Conservation (phyloP, 2,329 filamentous ascomycete species). For the Fusarium cyanostomum region DNA sequence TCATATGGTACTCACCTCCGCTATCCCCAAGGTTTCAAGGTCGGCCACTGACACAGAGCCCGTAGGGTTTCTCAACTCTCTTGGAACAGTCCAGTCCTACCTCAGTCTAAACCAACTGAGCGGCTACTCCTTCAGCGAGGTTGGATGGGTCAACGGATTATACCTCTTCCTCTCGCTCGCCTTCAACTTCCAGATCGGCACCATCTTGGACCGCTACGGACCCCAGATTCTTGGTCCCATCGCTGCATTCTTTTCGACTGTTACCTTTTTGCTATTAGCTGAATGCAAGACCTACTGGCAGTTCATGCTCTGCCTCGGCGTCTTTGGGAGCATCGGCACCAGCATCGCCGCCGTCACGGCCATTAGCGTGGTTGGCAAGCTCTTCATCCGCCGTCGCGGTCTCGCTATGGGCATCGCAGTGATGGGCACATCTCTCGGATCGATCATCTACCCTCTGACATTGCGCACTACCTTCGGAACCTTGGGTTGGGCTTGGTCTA, state of each 20-base stretch:
- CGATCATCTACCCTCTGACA: slow-evolving; percentile 46
- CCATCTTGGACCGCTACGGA: slow-evolving; percentile 57
- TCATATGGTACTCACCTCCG: slow-evolving; percentile 17
- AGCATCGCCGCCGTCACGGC: slow-evolving; percentile 49
- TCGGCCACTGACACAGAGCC: not conserved
- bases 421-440: slow-evolving; percentile 40
- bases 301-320: slow-evolving; percentile 55
- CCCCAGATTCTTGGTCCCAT: slow-evolving; percentile 51
- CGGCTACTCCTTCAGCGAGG: slow-evolving; percentile 51
- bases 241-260: slow-evolving; percentile 49
- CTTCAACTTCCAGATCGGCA: slow-evolving; percentile 57
- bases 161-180: slow-evolving; percentile 56
- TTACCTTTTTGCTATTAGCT: slow-evolving; percentile 55
- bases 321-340: slow-evolving; percentile 53
- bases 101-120: slow-evolving; percentile 54
- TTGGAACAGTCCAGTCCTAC: slow-evolving; percentile 58
- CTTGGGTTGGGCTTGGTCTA: slow-evolving; percentile 47
- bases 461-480: slow-evolving; percentile 40
- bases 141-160: slow-evolving; percentile 59
- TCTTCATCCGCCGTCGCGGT: slow-evolving; percentile 29
- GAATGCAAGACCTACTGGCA: slow-evolving; percentile 60
- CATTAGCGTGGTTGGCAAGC: slow-evolving; percentile 44
- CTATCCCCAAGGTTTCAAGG: too few relatives aligned
- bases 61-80: slow-evolving; percentile 55
- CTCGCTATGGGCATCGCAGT: slow-evolving; percentile 31